Conservation (phyloP, 1,284 basidiomycete genomes). For the Apiotrichum sp. region DNA sequence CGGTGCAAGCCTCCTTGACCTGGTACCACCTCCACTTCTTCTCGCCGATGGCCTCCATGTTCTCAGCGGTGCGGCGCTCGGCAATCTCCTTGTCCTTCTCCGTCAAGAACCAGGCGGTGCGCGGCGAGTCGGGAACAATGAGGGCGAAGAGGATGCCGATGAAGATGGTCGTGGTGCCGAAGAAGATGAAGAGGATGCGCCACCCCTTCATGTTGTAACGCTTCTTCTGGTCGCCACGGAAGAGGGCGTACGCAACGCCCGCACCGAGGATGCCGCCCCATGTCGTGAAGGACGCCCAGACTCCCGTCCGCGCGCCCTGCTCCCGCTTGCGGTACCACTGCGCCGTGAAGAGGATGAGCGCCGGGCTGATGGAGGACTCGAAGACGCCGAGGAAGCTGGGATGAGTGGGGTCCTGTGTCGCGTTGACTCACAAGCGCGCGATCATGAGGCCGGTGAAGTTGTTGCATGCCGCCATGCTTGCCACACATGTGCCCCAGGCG, state of each 20-base stretch:
- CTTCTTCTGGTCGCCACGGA: not conserved
- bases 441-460: slow-evolving; percentile 62
- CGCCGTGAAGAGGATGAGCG: slow-evolving; percentile 18
- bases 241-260: slow-evolving; percentile 17
- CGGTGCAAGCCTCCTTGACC: slow-evolving; percentile 23
- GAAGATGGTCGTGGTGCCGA: slow-evolving; percentile 16
- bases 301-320: slow-evolving; percentile 11
- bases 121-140: not conserved
- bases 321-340: slow-evolving; percentile 18
- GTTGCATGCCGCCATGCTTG: slow-evolving; percentile 11
- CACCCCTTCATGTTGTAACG: slow-evolving; percentile 11
- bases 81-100: not conserved
- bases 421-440: slow-evolving; percentile 45
- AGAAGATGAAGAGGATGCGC: slow-evolving; percentile 21
- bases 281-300: slow-evolving; percentile 17
- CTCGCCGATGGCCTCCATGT: slow-evolving; percentile 28
- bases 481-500: slow-evolving; percentile 7
- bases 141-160: slow-evolving; percentile 21
- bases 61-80: slow-evolving; percentile 14
- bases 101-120: slow-evolving; percentile 1
- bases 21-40: slow-evolving; percentile 26
- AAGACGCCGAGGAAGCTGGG: slow-evolving; percentile 14
- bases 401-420: not conserved
- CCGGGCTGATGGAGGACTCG: slow-evolving; percentile 11
- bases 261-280: slow-evolving; percentile 20